These are phyloP conservation scores for Colletotrichum orchidophilum DNA, from an alignment of 2,329 filamentous ascomycete species.

Conservation along the genomic window DNA sequence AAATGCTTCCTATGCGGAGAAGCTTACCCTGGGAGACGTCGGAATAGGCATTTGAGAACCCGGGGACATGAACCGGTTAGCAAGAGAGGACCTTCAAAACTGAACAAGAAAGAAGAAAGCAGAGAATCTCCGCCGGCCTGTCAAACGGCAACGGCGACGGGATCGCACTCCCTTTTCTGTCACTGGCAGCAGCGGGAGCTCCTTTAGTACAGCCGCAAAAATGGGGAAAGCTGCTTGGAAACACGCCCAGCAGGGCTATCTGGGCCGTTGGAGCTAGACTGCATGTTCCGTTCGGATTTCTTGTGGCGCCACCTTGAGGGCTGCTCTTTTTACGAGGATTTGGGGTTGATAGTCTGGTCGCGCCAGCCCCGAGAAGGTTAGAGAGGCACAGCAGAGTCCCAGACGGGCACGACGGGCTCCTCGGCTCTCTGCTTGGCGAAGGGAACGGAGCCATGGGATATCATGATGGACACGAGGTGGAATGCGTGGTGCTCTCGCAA, in stretches of 20 bases:
- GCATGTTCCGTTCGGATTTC: no score
- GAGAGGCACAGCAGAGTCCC: not conserved
- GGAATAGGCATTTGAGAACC: not conserved
- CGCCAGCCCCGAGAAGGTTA: constrained; percentile 19
- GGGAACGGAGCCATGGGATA: not conserved
- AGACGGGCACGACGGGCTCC: not conserved
- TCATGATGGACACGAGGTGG: not conserved
- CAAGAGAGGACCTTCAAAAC: not conserved
- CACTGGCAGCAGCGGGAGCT: not conserved
- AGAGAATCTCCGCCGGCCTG: not conserved
- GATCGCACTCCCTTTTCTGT: constrained; percentile 12
- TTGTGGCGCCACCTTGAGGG: constrained; percentile 1
- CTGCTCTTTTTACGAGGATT: not conserved
- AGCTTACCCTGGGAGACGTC: not conserved
- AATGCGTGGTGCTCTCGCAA: not conserved
- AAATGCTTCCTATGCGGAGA: constrained; percentile 8
- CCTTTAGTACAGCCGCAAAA: constrained; percentile 14
- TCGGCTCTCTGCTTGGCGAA: not conserved
- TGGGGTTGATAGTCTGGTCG: not conserved
- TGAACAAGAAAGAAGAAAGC: constrained; percentile 4
- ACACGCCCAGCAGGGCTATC: constrained; percentile 3
- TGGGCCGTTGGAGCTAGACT: not conserved
- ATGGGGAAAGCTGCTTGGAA: not conserved
- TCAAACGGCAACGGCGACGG: not conserved
- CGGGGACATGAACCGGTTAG: not conserved